A percentile compares a stretch with the other conserved stretches of the same genome.
These are phyloP conservation scores for Acer yangbiense DNA, from an alignment of 345 rosid genomes.

Conservation along the genomic window DNA sequence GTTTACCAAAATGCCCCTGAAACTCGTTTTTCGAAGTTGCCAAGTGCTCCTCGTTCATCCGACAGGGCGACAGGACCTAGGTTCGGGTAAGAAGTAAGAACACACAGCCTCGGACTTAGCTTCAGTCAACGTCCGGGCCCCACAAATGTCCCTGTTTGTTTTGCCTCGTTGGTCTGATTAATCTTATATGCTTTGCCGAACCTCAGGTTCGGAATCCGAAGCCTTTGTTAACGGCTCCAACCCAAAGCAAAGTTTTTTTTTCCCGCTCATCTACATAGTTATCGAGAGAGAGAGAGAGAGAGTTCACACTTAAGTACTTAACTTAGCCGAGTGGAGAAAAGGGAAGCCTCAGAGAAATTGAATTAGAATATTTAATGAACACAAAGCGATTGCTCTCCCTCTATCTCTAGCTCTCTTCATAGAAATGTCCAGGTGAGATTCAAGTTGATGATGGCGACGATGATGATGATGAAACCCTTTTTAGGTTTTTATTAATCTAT, in stretches of 20 bases:
- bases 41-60: slow-evolving; percentile 16
- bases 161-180: no score
- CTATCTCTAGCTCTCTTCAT: slow-evolving; percentile 1
- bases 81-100: slow-evolving; percentile 37
- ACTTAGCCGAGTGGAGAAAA: slow-evolving; percentile 45
- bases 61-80: slow-evolving; percentile 14
- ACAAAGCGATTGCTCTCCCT: background rate
- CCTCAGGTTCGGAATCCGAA: slow-evolving; percentile 29
- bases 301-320: slow-evolving; percentile 14
- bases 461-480: background rate
- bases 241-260: slow-evolving; percentile 29
- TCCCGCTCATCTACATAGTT: slow-evolving; percentile 39
- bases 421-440: slow-evolving; percentile 19
- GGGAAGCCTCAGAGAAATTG: slow-evolving; percentile 10
- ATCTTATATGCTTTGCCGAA: no score
- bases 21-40: slow-evolving; percentile 36
- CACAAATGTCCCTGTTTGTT: background rate
- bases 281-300: background rate
- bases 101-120: slow-evolving; percentile 27
- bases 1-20: slow-evolving; percentile 34
- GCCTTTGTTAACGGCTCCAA: slow-evolving; percentile 17
- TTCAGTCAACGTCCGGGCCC: slow-evolving; percentile 41
- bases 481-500: background rate
- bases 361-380: background rate
- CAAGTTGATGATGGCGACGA: background rate